Conservation (phyloP, 225 moss, liverwort and hornwort genomes). For the Neckera pumila region DNA sequence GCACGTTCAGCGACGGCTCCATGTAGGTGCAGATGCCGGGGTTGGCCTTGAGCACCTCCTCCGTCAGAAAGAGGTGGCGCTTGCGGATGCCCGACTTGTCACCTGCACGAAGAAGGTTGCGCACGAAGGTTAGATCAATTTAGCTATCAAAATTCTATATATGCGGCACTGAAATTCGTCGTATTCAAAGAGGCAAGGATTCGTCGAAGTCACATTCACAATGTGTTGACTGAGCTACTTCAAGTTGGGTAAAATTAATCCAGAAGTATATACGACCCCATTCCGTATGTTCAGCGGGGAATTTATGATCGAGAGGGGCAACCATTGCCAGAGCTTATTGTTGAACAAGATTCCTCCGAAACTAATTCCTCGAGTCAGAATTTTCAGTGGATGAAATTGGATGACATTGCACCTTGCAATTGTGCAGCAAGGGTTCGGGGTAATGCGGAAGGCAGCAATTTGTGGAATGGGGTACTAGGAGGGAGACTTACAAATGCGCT, state of each 20-base stretch:
- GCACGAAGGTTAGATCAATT: too few relatives aligned
- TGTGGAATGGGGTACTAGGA: background rate
- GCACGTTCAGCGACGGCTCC: background rate
- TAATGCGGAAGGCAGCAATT: background rate
- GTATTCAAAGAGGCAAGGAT: background rate
- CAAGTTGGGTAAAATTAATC: background rate
- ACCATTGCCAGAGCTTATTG: too few relatives aligned
- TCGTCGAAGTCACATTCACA: background rate
- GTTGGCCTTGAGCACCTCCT: background rate
- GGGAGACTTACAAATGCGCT: slow-evolving; percentile 19
- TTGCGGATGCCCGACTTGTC: too few relatives aligned
- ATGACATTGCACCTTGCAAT: background rate
- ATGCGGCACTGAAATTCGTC: background rate
- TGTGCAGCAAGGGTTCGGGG: background rate
- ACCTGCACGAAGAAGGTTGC: too few relatives aligned
- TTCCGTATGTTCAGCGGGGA: background rate
- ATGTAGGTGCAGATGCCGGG: background rate
- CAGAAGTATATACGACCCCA: background rate
- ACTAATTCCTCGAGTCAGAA: too few relatives aligned
- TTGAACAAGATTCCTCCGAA: background rate
- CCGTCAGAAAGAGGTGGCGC: too few relatives aligned
- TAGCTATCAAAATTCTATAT: too few relatives aligned
- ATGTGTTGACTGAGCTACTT: background rate
- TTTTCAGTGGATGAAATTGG: background rate
- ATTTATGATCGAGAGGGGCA: background rate